phyloP scores from a whole-genome alignment of 441 rosid genomes.

The Aquilaria agallochum region DNA sequence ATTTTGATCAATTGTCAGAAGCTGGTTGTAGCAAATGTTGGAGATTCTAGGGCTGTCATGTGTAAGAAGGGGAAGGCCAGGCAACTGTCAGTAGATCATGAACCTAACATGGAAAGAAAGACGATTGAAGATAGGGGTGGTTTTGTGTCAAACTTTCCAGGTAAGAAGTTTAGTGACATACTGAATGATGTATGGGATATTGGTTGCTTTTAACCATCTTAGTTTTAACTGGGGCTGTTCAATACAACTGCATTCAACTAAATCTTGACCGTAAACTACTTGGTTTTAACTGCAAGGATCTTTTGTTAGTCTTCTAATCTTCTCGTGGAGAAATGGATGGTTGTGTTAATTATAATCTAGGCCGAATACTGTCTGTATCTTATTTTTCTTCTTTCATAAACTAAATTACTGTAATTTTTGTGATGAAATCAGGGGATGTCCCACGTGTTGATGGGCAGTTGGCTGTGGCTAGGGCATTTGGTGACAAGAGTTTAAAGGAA shows the following conservation, averaged over 20 bases:
- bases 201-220: background rate
- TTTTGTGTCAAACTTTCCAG: constrained; percentile 82
- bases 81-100: constrained; percentile 86
- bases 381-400: background rate
- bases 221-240: no score
- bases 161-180: constrained; percentile 21
- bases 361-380: background rate
- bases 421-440: constrained; percentile 68
- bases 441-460: constrained; percentile 88
- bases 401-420: background rate
- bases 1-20: constrained; percentile 66
- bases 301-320: background rate
- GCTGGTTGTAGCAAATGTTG: constrained; percentile 84
- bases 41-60: constrained; percentile 89
- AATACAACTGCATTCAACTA: no score
- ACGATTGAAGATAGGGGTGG: constrained; percentile 80
- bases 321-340: background rate
- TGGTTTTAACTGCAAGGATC: background rate
- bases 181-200: background rate
- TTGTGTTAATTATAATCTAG: background rate
- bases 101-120: constrained; percentile 64
- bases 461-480: constrained; percentile 94
- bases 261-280: no score
- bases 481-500: constrained; percentile 78
- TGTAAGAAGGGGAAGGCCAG: constrained; percentile 61